Base-by-base conservation (phyloP, 805 yeast genomes). In the Jamesozyma gamospora region DNA sequence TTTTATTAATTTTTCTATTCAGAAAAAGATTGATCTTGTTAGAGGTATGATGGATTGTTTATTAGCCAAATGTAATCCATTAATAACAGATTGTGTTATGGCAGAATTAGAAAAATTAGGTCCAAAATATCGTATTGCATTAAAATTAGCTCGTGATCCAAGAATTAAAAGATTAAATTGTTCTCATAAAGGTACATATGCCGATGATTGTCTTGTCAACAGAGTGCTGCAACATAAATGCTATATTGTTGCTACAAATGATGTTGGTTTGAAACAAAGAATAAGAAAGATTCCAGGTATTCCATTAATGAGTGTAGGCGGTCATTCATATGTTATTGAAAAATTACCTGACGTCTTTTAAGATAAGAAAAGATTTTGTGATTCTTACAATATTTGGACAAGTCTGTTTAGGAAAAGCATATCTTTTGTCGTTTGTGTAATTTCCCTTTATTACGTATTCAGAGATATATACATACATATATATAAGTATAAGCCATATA, bases 51-150 rank as follows among this genome's bases (percentile, higher is more conserved):
- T 92, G 97, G 97, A 90, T 60, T 74, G 94, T 42, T 66, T 90
- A 30, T 81, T 81, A 57, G 98, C 98, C 34, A 86, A 92, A 58
- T 87, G 96, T 68, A 85, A 90, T 35, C 97, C 97, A 11, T 75
- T 88, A 37, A 80, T 92, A 33, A 92, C 98, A 3, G 98, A 92
- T 62, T 92, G 98, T 67, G 98, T 92, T 17, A 76, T 92, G 81
- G 98, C 98, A 0, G 98, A 92, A 68, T 70, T 92, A 62, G 98
- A 92, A 55, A 92, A 92, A 59, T 69, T 92, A 42, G 98, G 98
- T 0, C 95, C 95, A 24, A 85, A 81, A 58, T 92, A 83, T 62
- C 73, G 97, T 56, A 92, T 92, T 47, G 98, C 98, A 0, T 70
- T 92, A 49, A 78, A 82, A 42, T 67, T 92, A 55, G 98, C 98